Evolutionary conservation across 2,329 filamentous ascomycete species (phyloP), one percentile per base, ranked within the genome.

Genomic region (Purpureocillium lavendulum): DNA sequence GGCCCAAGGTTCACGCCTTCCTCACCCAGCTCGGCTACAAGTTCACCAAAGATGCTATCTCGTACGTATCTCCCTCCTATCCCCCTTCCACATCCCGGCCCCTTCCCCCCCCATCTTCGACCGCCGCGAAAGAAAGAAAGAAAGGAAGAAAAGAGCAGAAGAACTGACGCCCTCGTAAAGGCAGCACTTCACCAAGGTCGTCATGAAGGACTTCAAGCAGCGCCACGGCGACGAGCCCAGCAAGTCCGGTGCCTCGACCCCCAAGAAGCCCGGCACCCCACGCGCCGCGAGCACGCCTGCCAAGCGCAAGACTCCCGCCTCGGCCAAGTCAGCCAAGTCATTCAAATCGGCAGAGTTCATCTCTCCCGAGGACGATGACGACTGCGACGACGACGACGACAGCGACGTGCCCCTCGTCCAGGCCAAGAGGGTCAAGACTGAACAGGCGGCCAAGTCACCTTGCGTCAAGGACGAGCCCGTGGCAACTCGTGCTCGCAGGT

Each of bases 21-120:
- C 64, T 66, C 62, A 41, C 36, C 2, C 16, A 40, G 3, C 50
- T 59, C 13, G 61, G 61, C 9, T 58, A 65, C 17, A 28, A 40
- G 8, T 66, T 65, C 26, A 60, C 57, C 40, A 57, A 59, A 28
- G 59, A 61, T n/a, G 63, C 63, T 28, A 56, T 66, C 30, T 55
- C 50, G 63, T 66, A 49, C 30, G 61, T 55, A 11, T 26, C 7
- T 16, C 7, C 13, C 10, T n/a, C 14, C 7, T 9, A 1, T 33
- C 18, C 3, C 18, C 18, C 12, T 17, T 34, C 17, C 8, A 14
- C 32, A 36, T 36, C 30, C 11, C n/a, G 21, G 8, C 12, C 35
- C 3, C 28, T 12, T 18, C 14, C 3, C 16, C 13, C n/a, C 7
- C 18, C 8, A 29, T 10, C 32, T 16, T 21, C 21, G 21, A 26